Base-by-base conservation (phyloP, 2,329 filamentous ascomycete genomes). In the Basipetospora chlamydospora region DNA sequence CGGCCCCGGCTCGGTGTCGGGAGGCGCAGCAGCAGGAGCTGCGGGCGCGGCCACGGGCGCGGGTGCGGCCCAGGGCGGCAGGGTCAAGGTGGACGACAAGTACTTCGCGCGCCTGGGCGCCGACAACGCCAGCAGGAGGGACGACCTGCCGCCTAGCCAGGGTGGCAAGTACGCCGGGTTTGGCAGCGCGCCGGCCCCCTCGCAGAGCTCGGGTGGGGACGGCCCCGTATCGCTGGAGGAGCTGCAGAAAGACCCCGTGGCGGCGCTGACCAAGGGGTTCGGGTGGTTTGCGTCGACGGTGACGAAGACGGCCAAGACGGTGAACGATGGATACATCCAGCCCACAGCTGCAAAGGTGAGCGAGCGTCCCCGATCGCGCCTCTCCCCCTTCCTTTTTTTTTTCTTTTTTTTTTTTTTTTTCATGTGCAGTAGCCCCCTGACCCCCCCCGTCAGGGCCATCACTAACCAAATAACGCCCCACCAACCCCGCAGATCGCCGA, bases 131-230 rank as follows among this genome's bases (percentile, higher is more conserved):
- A 62, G 66, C 26, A 67, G 90, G 41, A 66, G 82, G 6, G 84
- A 78, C 0, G 66, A 73, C 47, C 48, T 96, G 36, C 80, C 84
- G 21, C 90, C 90, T 0, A 88, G 69, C 42, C 88, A 95, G 55
- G 90, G 90, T 41, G 90, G 90, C 9, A 95, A 93, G 58, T 98
- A 85, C 52, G 70, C 64, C 9, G 90, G 90, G 0, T 98, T 98
- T 55, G 90, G 90, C 25, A 93, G 79, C 52, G 76, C 77, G 34
- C 72, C 80, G 18, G 66, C 65, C 37, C 65, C 73, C 13, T 55
- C 63, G 35, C 57, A 64, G 37, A 56, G 56, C 23, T 56, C 55
- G 28, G 53, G 55, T 35, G 55, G 51, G 38, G 57, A 55, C 9
- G 16, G 16, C 26, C 23, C 30, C 22, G 58, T 81, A 0, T 75